Evolutionary conservation across 2,329 filamentous ascomycete species (phyloP), one percentile per base, ranked within the genome.

Genomic region (Sarocladiaceae sp.): DNA sequence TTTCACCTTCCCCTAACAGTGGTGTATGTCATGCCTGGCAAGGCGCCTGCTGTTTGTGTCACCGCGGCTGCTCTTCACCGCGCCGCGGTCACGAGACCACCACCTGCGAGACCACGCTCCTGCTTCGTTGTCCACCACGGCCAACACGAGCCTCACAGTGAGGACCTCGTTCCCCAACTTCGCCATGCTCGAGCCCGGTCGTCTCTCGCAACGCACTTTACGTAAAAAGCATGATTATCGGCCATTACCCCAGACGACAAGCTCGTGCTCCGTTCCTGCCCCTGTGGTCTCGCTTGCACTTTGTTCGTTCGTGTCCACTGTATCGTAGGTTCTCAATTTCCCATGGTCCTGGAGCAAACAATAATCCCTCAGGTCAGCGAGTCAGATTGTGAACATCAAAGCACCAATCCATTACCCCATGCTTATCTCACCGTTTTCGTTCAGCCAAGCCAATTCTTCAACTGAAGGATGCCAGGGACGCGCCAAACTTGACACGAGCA

Each of bases 351-450:
- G 10, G 40, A n/a, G 7, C 22, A 44, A 25, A 23, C 18, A 44
- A 26, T 40, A 40, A 40, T 40, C 18, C 37, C 18, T 44, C 40
- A 22, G 22, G 17, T 13, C 40, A 44, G 23, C 40, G 40, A 44
- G 40, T 44, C 40, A 28, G 40, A 44, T 10, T 10, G n/a, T 7
- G 11, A 7, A 40, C 23, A 26, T 40, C 37, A 40, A 11, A 3
- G 37, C 37, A 40, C 18, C 37, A 40, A 40, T 40, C 37, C 37
- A n/a, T 28, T 44, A 44, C 40, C 23, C 40, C 23, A 40, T 44
- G 15, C 40, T 44, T 28, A 44, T 28, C 40, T 44, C 40, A 44
- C 23, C 12, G 40, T 11, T n/a, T 23, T 26, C 22, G 13, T 26
- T 28, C 22, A 25, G 40, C 40, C 22, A 26, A 44, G 40, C 40